phyloP scores from a whole-genome alignment of 2,329 filamentous ascomycete species.

The Phyllosticta ampelicida region DNA sequence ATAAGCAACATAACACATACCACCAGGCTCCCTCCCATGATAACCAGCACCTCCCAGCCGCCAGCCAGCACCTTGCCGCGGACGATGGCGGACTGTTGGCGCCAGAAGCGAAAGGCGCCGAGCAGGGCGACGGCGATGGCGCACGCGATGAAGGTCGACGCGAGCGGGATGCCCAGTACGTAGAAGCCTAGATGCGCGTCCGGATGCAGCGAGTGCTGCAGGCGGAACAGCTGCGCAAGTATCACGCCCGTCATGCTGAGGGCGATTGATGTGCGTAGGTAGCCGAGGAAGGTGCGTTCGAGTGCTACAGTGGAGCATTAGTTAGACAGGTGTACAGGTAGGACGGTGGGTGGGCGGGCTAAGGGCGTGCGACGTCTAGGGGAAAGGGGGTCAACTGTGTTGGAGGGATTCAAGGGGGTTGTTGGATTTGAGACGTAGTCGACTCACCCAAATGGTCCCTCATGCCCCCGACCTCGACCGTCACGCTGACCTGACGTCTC shows the following conservation, averaged over 20 bases:
- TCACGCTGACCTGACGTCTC: conserved; percentile 39
- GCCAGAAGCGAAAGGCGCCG: conserved; percentile 50
- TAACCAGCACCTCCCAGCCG: conserved; percentile 46
- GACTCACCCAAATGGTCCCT: conserved; percentile 47
- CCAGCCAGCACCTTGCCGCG: conserved; percentile 47
- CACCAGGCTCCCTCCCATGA: conserved; percentile 36
- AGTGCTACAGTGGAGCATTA: conserved; percentile 47
- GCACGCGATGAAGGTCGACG: conserved; percentile 37
- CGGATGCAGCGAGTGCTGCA: conserved; percentile 40
- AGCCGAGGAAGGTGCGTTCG: conserved; percentile 64
- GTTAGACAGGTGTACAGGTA: not conserved
- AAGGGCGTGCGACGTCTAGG: no score
- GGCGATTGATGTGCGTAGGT: conserved; percentile 59
- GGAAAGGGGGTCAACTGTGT: no score
- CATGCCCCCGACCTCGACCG: conserved; percentile 40
- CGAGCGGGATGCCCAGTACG: conserved; percentile 49
- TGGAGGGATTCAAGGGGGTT: conserved; percentile 4
- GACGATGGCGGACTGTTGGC: conserved; percentile 48
- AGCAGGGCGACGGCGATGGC: conserved; percentile 41
- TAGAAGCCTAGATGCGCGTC: conserved; percentile 46
- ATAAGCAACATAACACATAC: conserved; percentile 32
- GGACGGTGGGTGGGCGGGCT: not conserved
- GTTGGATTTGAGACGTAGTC: no score
- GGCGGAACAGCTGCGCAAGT: conserved; percentile 56
- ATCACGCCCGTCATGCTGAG: conserved; percentile 56